Conservation (phyloP, 2,329 filamentous ascomycete species). For the Colletotrichum navitas region DNA sequence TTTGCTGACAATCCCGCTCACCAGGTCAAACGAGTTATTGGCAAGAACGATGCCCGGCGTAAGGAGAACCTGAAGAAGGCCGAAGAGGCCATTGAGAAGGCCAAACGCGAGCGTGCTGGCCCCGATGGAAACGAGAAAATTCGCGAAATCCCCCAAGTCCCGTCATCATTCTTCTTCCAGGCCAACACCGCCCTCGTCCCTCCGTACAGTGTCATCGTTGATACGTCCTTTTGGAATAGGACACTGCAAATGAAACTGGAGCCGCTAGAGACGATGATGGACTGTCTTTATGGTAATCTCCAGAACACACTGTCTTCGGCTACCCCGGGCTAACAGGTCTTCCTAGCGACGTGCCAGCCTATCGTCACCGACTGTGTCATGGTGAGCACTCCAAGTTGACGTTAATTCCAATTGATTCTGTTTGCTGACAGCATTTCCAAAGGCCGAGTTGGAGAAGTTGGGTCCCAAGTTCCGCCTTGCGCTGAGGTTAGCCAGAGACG, state of each 20-base stretch:
- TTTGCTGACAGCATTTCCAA: neutral
- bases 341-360: conserved; percentile 82
- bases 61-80: conserved; percentile 83
- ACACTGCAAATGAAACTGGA: conserved; percentile 93
- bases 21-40: conserved; percentile 84
- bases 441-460: conserved; percentile 15
- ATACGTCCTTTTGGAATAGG: conserved; percentile 63
- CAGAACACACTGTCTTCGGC: neutral
- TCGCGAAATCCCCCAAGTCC: conserved; percentile 72
- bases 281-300: conserved; percentile 75
- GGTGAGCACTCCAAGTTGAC: neutral
- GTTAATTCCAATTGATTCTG: neutral
- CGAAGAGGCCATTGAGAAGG: conserved; percentile 65
- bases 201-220: conserved; percentile 83
- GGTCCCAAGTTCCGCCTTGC: conserved; percentile 88
- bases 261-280: conserved; percentile 90
- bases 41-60: conserved; percentile 82
- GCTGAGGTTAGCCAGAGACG: conserved; percentile 86
- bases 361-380: conserved; percentile 78
- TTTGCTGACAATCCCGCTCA: conserved; percentile 12
- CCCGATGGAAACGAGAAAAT: conserved; percentile 73
- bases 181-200: conserved; percentile 89
- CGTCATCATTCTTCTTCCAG: conserved; percentile 87
- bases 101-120: conserved; percentile 68
- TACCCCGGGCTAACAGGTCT: neutral